A percentile compares a stretch with the other conserved stretches of the same genome.
phyloP scores from a whole-genome alignment of 306 rosid species.

The Rubus idaeus region DNA sequence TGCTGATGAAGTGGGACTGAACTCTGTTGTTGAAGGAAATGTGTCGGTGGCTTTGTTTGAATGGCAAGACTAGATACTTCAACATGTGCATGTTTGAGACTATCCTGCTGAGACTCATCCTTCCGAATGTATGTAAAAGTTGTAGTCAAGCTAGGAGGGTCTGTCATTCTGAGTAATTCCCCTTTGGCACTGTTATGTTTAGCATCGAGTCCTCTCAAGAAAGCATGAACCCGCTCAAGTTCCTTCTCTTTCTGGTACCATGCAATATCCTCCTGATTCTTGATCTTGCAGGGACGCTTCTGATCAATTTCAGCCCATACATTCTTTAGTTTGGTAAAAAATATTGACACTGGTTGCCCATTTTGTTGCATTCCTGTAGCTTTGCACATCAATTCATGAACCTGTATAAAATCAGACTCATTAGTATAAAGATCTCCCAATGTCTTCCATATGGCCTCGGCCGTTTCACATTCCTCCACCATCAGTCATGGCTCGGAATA shows the following conservation, averaged over 20 bases:
- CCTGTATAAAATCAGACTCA: neutral
- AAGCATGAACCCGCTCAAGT: neutral
- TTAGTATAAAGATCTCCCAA: neutral
- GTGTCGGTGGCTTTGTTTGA: too few species aligned
- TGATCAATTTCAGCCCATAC: neutral
- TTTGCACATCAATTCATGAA: neutral
- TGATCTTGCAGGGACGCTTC: neutral
- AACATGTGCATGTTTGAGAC: too few species aligned
- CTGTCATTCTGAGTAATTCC: too few species aligned
- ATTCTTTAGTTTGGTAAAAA: neutral
- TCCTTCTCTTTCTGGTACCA: constrained; percentile 3
- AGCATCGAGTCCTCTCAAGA: neutral
- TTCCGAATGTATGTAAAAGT: too few species aligned
- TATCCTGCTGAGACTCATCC: too few species aligned
- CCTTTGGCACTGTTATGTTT: neutral
- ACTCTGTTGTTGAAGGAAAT: too few species aligned
- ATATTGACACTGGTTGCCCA: neutral
- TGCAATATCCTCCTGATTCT: neutral
- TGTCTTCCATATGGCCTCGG: neutral
- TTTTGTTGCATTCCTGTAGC: neutral
- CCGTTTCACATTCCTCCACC: neutral
- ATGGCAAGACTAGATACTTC: too few species aligned
- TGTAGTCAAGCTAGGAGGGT: too few species aligned
- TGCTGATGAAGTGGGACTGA: too few species aligned
- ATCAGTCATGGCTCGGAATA: neutral